Evolutionary conservation across 169 alveolate species (phyloP).

Genomic region (Cryptosporidium parvum): DNA sequence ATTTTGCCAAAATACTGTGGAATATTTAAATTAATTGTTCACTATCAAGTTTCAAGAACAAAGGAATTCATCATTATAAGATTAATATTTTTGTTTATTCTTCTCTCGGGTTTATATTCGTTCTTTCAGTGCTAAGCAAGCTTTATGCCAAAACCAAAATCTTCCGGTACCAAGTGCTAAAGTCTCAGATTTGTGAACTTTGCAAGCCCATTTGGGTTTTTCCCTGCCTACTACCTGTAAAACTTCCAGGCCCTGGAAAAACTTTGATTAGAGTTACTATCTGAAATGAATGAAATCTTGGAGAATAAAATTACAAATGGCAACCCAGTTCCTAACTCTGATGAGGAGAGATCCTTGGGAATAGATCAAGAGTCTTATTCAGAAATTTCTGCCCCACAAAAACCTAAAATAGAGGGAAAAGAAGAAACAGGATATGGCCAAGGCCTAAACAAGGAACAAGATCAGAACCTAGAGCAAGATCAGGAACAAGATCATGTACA

Average conservation of each 20-base stretch:
- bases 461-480: neutral
- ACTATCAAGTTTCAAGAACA: neutral
- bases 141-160: neutral
- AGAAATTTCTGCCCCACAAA: neutral
- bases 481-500: neutral
- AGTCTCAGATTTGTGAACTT: neutral
- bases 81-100: neutral
- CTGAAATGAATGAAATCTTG: neutral
- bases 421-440: neutral
- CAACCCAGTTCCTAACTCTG: neutral
- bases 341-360: neutral
- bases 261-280: neutral
- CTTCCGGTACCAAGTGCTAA: neutral
- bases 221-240: neutral
- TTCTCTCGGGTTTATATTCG: neutral
- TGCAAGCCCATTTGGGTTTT: neutral
- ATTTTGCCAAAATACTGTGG: neutral
- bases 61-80: neutral
- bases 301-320: neutral
- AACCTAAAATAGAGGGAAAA: neutral
- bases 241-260: neutral
- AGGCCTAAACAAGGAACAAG: neutral
- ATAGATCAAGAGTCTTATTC: neutral
- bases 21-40: too few species aligned
- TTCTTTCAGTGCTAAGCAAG: neutral